Evolutionary conservation across 129 eudicot genomes (phyloP).

Genomic region (Lactuca sativa): DNA sequence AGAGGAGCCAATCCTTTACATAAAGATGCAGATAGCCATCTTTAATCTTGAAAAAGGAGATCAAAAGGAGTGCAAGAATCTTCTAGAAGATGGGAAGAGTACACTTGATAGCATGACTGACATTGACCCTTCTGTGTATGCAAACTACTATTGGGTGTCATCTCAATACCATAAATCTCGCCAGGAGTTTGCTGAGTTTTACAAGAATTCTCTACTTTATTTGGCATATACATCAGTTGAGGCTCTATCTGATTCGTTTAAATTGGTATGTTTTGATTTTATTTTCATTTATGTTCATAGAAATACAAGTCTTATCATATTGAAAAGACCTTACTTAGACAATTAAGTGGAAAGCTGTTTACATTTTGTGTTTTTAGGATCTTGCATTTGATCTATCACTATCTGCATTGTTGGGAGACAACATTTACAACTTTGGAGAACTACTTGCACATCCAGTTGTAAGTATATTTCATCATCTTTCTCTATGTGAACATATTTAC

Average conservation of each 20-base stretch:
- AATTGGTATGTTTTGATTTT: constrained; percentile 55
- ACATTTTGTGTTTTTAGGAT: constrained; percentile 44
- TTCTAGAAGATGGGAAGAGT: constrained; percentile 81
- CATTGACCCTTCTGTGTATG: constrained; percentile 93
- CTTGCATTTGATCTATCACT: constrained; percentile 91
- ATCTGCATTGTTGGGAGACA: constrained; percentile 89
- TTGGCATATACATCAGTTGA: constrained; percentile 89
- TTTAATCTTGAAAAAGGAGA: constrained; percentile 82
- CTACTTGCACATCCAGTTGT: constrained; percentile 96
- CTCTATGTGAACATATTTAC: constrained; percentile 4
- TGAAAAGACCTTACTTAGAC: no score
- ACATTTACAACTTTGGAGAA: constrained; percentile 96
- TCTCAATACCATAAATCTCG: constrained; percentile 87
- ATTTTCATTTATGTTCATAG: background rate
- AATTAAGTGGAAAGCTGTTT: background rate
- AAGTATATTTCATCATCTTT: constrained; percentile 37
- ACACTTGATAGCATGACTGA: constrained; percentile 95
- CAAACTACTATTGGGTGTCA: constrained; percentile 90
- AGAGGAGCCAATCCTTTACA: constrained; percentile 85
- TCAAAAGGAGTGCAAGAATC: constrained; percentile 84
- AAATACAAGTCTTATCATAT: no score
- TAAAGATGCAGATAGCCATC: constrained; percentile 80
- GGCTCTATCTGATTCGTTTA: constrained; percentile 77
- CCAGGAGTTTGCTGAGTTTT: constrained; percentile 91
- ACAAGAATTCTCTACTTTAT: constrained; percentile 88